A percentile compares a stretch with the other conserved stretches of the same genome.
phyloP scores from a whole-genome alignment of 768 basidiomycete species.

The Podaxis sp. region DNA sequence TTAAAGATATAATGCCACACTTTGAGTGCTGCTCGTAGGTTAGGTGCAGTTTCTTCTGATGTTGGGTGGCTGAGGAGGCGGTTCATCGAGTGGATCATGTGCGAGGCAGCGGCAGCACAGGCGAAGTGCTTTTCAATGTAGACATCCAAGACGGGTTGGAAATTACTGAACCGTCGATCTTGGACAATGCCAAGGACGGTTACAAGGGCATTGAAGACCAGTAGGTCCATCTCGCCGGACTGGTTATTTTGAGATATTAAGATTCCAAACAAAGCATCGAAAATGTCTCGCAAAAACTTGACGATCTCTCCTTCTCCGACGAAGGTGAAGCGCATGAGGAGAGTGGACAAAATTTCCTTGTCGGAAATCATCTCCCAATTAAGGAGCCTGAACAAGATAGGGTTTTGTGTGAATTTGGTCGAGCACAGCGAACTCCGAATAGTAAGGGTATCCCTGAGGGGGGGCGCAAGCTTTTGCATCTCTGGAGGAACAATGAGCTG shows the following conservation, averaged over 20 bases:
- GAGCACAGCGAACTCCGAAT: slow-evolving; percentile 91
- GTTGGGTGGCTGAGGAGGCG: slow-evolving; percentile 72
- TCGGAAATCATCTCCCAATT: slow-evolving; percentile 73
- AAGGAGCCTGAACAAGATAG: slow-evolving; percentile 73
- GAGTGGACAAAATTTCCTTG: slow-evolving; percentile 59
- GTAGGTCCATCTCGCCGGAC: slow-evolving; percentile 72
- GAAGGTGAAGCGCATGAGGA: slow-evolving; percentile 83
- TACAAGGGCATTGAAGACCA: slow-evolving; percentile 88
- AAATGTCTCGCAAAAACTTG: slow-evolving; percentile 86
- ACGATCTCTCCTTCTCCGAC: slow-evolving; percentile 94
- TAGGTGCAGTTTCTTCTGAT: slow-evolving; percentile 65
- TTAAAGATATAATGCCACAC: slow-evolving; percentile 98
- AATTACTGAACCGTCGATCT: slow-evolving; percentile 93
- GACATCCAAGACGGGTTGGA: slow-evolving; percentile 88
- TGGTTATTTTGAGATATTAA: slow-evolving; percentile 73
- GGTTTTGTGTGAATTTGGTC: slow-evolving; percentile 87
- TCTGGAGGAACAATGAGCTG: slow-evolving; percentile 54
- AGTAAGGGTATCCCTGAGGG: slow-evolving; percentile 71
- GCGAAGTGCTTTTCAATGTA: slow-evolving; percentile 91
- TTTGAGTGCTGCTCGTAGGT: slow-evolving; percentile 84
- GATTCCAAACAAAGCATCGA: slow-evolving; percentile 90
- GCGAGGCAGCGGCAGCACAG: slow-evolving; percentile 74
- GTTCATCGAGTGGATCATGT: slow-evolving; percentile 86
- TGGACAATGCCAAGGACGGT: slow-evolving; percentile 89
- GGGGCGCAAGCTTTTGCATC: slow-evolving; percentile 59